These are phyloP conservation scores for Arthrinium phaeospermum DNA, from an alignment of 2,329 filamentous ascomycete species.

Conservation along the genomic window DNA sequence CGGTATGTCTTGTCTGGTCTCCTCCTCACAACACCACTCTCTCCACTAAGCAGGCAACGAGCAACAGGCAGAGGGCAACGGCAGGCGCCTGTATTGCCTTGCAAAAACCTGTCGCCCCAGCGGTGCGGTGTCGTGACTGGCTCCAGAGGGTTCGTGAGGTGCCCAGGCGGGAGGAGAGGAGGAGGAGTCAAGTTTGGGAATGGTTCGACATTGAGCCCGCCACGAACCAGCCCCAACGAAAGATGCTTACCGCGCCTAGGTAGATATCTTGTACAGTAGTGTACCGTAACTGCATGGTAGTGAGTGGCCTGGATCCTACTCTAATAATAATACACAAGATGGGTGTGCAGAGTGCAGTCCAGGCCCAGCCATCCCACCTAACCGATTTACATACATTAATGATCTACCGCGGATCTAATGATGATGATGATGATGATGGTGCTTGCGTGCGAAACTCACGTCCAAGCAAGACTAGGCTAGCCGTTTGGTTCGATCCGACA, in stretches of 20 bases:
- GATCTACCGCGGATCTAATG: constrained; percentile 5
- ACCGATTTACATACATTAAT: not conserved
- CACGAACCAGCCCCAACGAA: constrained; percentile 15
- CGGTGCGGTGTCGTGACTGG: constrained; percentile 3
- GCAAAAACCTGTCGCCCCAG: not conserved
- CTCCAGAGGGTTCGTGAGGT: not conserved
- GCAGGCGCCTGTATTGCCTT: not conserved
- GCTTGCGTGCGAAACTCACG: not conserved
- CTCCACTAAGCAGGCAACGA: constrained; percentile 11
- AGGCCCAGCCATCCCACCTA: constrained; percentile 3
- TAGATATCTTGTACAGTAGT: not conserved
- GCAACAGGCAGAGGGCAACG: not conserved
- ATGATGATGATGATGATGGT: not conserved
- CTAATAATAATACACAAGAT: not conserved
- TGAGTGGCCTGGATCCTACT: not conserved
- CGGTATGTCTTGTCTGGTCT: not conserved
- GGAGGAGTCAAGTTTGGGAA: not conserved
- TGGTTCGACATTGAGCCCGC: constrained; percentile 14
- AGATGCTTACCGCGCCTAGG: constrained; percentile 16
- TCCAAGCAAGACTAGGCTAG: not conserved
- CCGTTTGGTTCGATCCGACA: not conserved
- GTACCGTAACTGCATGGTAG: not conserved
- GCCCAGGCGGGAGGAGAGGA: constrained; percentile 1
- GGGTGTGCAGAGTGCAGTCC: not conserved
- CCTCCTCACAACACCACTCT: constrained; percentile 1